Base-by-base conservation (phyloP, 768 basidiomycete genomes). In the Hericium coralloides region DNA sequence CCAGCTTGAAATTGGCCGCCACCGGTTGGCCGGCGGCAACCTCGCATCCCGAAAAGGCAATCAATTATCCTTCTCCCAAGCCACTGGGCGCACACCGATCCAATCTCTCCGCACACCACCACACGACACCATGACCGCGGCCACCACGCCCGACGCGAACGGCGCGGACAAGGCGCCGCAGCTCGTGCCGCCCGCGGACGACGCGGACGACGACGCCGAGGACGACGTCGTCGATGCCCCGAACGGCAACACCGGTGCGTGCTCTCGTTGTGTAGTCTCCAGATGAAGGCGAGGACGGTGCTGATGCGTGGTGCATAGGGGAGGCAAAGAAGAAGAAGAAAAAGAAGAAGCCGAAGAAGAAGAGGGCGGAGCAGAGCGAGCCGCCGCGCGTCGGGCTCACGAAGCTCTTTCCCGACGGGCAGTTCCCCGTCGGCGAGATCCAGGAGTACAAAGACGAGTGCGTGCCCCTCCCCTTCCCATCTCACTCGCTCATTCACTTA, bases 371-470 rank as follows among this genome's bases (percentile, higher is more conserved):
- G 65, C 95, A 98, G 73, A 82, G 81, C n/a, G 93, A 95, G 38
- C 97, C 97, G 18, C 97, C 97, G 36, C 81, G 91, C 25, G 75
- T 95, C 20, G 92, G 90, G 9, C 70, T 99, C 60, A 87, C 88
- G 63, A 94, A 92, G 70, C 79, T 98, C 55, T 98, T 89, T 75
- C 80, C 87, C 10, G 80, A 80, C 67, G 92, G 89, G n/a, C 73
- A 83, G 25, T 98, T 87, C 72, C 94, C 95, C 2, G 89, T 89
- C 65, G 97, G 95, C 43, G 89, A 98, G 74, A 79, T 92, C 53
- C 86, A 93, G 57, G 85, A 87, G 49, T 99, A 98, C 76, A 85
- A 85, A 66, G 81, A 94, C 72, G 91, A 95, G 94, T 97, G 65
- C 62, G 92, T 79, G 49, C 45, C 17, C 23, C 7, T 45, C 37